phyloP scores from a whole-genome alignment of 2,329 filamentous ascomycete species.

The Ceratocystis harringtonii region DNA sequence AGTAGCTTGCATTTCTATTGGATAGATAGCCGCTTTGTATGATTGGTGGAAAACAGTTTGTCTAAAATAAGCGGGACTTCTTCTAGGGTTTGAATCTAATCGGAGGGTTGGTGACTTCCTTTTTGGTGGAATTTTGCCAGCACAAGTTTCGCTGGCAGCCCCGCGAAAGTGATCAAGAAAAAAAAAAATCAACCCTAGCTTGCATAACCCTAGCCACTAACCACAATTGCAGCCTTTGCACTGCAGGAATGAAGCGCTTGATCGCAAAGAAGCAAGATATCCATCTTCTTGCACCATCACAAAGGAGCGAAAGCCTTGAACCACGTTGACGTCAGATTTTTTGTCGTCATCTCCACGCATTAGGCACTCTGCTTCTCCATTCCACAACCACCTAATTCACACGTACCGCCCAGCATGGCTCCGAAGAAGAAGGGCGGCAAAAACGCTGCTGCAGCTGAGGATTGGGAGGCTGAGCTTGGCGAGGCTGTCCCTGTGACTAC shows the following conservation, averaged over 20 bases:
- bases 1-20: background rate
- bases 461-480: conserved; percentile 89
- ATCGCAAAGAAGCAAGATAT: background rate
- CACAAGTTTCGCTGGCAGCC: background rate
- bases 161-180: conserved; percentile 3
- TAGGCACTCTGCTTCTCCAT: background rate
- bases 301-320: background rate
- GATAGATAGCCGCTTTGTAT: background rate
- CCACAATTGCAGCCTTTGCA: background rate
- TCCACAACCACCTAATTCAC: background rate
- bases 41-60: background rate
- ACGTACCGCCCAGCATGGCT: conserved; percentile 44
- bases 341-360: background rate
- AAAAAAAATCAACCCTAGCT: conserved; percentile 2
- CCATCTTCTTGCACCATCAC: background rate
- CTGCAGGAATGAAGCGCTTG: background rate
- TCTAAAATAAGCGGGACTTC: background rate
- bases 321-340: background rate
- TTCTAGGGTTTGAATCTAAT: background rate
- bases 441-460: conserved; percentile 68
- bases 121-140: background rate
- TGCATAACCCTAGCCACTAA: background rate
- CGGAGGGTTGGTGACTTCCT: too few relatives aligned
- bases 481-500: conserved; percentile 52
- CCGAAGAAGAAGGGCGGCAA: conserved; percentile 86